These are phyloP conservation scores for Petunia hybrid DNA, from an alignment of 305 asterid species.

Conservation along the genomic window DNA sequence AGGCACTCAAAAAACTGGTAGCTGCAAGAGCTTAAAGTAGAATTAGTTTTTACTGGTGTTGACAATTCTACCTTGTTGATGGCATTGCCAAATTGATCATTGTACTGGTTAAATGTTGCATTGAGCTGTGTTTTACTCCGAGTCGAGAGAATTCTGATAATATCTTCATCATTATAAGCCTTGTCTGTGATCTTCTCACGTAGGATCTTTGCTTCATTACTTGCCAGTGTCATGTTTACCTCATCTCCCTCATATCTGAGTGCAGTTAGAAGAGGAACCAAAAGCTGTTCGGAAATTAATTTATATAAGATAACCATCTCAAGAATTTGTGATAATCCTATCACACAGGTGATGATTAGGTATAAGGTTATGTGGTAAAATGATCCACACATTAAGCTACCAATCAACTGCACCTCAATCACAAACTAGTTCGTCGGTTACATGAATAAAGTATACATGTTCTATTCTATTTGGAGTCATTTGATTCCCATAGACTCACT, in stretches of 20 bases:
- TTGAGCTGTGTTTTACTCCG: constrained; percentile 36
- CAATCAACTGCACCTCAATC: no score
- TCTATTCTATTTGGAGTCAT: no score
- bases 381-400: neutral
- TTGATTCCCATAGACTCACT: neutral
- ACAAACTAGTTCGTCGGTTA: no score
- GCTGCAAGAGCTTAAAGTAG: neutral
- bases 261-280: constrained; percentile 26
- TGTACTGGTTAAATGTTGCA: constrained; percentile 39
- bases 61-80: constrained; percentile 22
- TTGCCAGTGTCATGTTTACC: constrained; percentile 5
- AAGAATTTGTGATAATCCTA: neutral
- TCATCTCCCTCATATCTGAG: constrained; percentile 25
- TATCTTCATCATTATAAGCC: constrained; percentile 29
- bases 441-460: no score
- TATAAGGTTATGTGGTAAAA: neutral
- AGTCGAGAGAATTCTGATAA: constrained; percentile 34
- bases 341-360: no score
- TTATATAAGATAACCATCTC: neutral
- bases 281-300: constrained; percentile 25
- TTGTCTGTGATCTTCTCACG: constrained; percentile 29
- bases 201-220: constrained; percentile 26
- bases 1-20: neutral
- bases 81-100: constrained; percentile 21
- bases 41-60: neutral